Evolutionary conservation across 2,329 filamentous ascomycete genomes (phyloP).

Genomic region (Scedosporium apiospermum): DNA sequence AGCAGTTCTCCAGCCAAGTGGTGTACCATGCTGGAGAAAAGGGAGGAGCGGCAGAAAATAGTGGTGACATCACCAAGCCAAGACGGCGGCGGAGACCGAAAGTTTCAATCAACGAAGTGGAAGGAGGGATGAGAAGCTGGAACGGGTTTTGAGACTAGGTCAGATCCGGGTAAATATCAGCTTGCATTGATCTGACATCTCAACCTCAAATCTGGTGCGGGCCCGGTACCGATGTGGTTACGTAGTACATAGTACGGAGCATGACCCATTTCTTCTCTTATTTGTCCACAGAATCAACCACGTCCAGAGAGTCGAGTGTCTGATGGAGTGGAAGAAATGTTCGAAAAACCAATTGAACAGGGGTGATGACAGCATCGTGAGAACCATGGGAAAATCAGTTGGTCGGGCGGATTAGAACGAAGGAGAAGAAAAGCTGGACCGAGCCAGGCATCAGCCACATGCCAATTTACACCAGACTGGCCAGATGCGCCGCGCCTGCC

Average conservation of each 20-base stretch:
- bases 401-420: neutral
- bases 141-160: neutral
- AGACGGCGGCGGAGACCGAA: neutral
- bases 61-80: slow-evolving; percentile 5
- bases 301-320: neutral
- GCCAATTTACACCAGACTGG: too few relatives aligned
- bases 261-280: neutral
- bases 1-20: too few relatives aligned
- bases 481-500: too few relatives aligned
- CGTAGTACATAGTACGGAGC: too few relatives aligned
- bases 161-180: slow-evolving; percentile 7
- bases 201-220: neutral
- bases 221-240: neutral
- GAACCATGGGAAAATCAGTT: neutral
- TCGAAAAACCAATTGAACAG: neutral
- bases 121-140: neutral
- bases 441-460: too few relatives aligned
- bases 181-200: neutral
- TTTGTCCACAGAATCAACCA: neutral
- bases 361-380: neutral
- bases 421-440: too few relatives aligned
- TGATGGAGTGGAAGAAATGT: neutral
- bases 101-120: neutral
- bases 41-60: neutral
- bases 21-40: neutral